phyloP scores from a whole-genome alignment of 2,329 filamentous ascomycete species.

The Amauroascus verrucosus region DNA sequence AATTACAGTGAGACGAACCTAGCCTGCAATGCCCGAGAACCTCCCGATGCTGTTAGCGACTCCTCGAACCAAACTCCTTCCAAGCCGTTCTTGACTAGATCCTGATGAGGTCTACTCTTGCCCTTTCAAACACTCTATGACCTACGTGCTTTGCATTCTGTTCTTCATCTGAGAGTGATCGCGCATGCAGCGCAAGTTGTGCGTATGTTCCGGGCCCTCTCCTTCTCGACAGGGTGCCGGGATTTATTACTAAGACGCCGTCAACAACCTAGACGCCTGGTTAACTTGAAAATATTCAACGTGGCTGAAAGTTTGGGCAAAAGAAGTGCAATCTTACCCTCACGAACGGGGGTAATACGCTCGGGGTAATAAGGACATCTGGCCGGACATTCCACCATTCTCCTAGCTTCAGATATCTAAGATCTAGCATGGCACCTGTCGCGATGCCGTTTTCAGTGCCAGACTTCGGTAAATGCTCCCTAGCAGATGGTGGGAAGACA shows the following conservation, averaged over 20 bases:
- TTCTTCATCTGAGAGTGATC: slow-evolving; percentile 49
- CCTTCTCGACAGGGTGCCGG: slow-evolving; percentile 75
- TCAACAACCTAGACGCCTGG: slow-evolving; percentile 61
- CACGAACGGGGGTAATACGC: slow-evolving; percentile 72
- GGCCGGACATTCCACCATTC: slow-evolving; percentile 82
- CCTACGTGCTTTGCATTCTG: slow-evolving; percentile 49
- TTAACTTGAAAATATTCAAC: background rate
- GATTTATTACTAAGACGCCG: slow-evolving; percentile 81
- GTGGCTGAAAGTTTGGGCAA: background rate
- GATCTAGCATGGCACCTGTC: slow-evolving; percentile 69
- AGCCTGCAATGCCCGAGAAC: background rate
- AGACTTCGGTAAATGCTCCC: slow-evolving; percentile 56
- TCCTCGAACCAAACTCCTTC: background rate
- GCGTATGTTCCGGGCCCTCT: slow-evolving; percentile 78
- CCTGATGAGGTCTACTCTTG: slow-evolving; percentile 75
- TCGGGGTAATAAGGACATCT: slow-evolving; percentile 75
- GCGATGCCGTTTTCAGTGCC: slow-evolving; percentile 50
- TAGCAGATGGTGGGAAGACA: slow-evolving; percentile 68
- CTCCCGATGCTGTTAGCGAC: background rate
- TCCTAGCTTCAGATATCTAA: slow-evolving; percentile 74
- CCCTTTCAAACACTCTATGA: slow-evolving; percentile 70
- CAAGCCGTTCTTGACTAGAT: slow-evolving; percentile 48
- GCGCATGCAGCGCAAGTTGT: slow-evolving; percentile 62
- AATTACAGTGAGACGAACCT: background rate
- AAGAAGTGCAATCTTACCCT: slow-evolving; percentile 48